These are phyloP conservation scores for Cytospora schulzeri DNA, from an alignment of 2,329 filamentous ascomycete genomes.

Conservation along the genomic window DNA sequence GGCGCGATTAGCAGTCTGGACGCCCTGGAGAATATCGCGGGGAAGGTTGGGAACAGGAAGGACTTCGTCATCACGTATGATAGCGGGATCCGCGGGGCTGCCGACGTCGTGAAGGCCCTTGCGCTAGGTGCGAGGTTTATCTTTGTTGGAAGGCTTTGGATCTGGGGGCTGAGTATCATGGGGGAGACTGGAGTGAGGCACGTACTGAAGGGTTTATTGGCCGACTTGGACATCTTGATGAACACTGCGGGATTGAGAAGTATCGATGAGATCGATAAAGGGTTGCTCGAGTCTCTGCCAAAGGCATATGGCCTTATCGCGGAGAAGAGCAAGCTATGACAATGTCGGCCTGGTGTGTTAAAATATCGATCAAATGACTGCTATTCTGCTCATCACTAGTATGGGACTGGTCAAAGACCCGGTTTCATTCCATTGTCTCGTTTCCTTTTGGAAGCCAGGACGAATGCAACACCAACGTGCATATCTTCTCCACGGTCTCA, in stretches of 20 bases:
- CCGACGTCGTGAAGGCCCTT: slow-evolving; percentile 63
- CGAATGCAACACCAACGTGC: no score
- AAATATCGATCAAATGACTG: neutral
- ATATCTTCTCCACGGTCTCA: no score
- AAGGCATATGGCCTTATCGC: slow-evolving; percentile 33
- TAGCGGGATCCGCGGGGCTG: slow-evolving; percentile 57
- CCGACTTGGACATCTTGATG: slow-evolving; percentile 65
- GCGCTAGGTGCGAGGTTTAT: slow-evolving; percentile 64
- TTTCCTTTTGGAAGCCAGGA: no score
- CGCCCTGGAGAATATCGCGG: slow-evolving; percentile 59
- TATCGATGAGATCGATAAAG: slow-evolving; percentile 53
- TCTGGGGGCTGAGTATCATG: slow-evolving; percentile 61
- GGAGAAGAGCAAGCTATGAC: slow-evolving; percentile 28
- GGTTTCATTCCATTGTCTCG: no score
- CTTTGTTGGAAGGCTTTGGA: slow-evolving; percentile 61
- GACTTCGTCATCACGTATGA: slow-evolving; percentile 57
- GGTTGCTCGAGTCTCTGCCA: slow-evolving; percentile 44
- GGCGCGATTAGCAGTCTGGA: slow-evolving; percentile 62
- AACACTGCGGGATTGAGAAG: slow-evolving; percentile 58
- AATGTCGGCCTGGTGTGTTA: neutral
- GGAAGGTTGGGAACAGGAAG: slow-evolving; percentile 39
- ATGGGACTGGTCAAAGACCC: no score
- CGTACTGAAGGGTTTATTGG: slow-evolving; percentile 62
- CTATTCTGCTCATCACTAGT: no score
- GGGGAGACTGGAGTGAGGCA: slow-evolving; percentile 63